Conservation (phyloP, 495 filamentous ascomycete species). For the Aspergillus steynii region DNA sequence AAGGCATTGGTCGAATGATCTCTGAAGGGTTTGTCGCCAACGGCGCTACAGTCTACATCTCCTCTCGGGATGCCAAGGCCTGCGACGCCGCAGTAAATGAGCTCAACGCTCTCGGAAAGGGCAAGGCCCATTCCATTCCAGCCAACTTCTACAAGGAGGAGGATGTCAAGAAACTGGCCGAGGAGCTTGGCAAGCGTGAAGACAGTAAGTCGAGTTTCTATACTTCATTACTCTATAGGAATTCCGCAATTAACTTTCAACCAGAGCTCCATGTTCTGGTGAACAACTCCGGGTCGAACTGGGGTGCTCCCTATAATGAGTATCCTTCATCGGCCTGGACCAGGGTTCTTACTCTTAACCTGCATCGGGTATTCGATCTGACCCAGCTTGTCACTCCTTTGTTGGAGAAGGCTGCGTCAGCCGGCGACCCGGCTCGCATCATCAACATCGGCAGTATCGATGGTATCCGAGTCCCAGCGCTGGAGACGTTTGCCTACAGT, state of each 20-base stretch:
- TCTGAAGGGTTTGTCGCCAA: conserved; percentile 76
- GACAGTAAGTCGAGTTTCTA: conserved; percentile 44
- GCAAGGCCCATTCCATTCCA: conserved; percentile 61
- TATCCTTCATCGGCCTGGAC: conserved; percentile 71
- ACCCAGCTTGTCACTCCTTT: conserved; percentile 73
- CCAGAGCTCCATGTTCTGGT: conserved; percentile 71
- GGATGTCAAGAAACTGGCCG: conserved; percentile 64
- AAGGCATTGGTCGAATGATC: conserved; percentile 77
- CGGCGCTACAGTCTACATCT: conserved; percentile 82
- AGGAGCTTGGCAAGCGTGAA: conserved; percentile 63
- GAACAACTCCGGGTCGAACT: conserved; percentile 78
- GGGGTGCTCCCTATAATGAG: conserved; percentile 66
- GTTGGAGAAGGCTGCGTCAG: conserved; percentile 55
- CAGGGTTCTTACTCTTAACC: conserved; percentile 75
- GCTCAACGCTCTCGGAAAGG: conserved; percentile 62
- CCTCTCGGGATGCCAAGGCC: conserved; percentile 65
- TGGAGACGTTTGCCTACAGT: conserved; percentile 78
- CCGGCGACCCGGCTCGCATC: conserved; percentile 59
- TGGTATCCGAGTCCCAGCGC: conserved; percentile 62
- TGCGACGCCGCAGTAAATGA: conserved; percentile 60
- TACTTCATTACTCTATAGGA: not conserved
- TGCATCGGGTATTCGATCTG: conserved; percentile 77
- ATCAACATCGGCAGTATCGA: conserved; percentile 78
- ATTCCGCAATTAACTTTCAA: not conserved
- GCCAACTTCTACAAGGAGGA: conserved; percentile 75